Conservation (phyloP, 768 basidiomycete genomes). For the Rhizopogon roseolus region DNA sequence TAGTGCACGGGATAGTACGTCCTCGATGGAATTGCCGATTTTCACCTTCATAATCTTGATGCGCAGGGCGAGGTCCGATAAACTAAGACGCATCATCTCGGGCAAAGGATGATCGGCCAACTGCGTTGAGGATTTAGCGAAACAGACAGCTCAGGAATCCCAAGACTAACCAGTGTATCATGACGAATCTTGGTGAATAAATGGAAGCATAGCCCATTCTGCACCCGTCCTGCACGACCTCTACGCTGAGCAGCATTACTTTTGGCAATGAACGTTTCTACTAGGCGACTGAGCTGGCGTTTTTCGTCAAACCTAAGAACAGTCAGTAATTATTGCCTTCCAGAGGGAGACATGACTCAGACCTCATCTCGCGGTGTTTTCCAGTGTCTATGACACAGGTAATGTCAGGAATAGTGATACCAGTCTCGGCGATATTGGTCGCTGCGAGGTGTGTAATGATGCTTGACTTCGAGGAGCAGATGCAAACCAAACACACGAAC, state of each 20-base stretch:
- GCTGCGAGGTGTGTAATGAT: slow-evolving; percentile 35
- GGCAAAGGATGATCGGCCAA: slow-evolving; percentile 88
- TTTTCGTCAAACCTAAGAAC: slow-evolving; percentile 85
- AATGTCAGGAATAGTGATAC: slow-evolving; percentile 97
- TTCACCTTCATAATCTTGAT: slow-evolving; percentile 94
- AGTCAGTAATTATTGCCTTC: slow-evolving; percentile 2
- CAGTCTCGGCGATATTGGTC: slow-evolving; percentile 94
- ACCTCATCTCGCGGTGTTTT: slow-evolving; percentile 93
- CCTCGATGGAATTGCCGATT: slow-evolving; percentile 81
- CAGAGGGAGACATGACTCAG: slow-evolving; percentile 3
- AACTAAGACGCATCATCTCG: slow-evolving; percentile 90
- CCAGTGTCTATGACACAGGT: slow-evolving; percentile 95
- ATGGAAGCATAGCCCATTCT: slow-evolving; percentile 87
- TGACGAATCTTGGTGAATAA: slow-evolving; percentile 87
- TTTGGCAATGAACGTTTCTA: slow-evolving; percentile 87
- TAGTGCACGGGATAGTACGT: slow-evolving; percentile 80
- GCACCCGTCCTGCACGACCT: slow-evolving; percentile 90
- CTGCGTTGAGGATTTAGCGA: slow-evolving; percentile 32
- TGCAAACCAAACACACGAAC: slow-evolving; percentile 35
- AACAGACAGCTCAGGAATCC: not conserved
- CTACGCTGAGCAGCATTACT: slow-evolving; percentile 89
- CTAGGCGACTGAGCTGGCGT: slow-evolving; percentile 85
- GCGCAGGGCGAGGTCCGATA: slow-evolving; percentile 86
- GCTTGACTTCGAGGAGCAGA: slow-evolving; percentile 5
- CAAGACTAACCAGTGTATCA: slow-evolving; percentile 59